A percentile compares a stretch with the other conserved stretches of the same genome.
Conservation (phyloP, 2,329 filamentous ascomycete genomes). For the Bipolaris gigantea region DNA sequence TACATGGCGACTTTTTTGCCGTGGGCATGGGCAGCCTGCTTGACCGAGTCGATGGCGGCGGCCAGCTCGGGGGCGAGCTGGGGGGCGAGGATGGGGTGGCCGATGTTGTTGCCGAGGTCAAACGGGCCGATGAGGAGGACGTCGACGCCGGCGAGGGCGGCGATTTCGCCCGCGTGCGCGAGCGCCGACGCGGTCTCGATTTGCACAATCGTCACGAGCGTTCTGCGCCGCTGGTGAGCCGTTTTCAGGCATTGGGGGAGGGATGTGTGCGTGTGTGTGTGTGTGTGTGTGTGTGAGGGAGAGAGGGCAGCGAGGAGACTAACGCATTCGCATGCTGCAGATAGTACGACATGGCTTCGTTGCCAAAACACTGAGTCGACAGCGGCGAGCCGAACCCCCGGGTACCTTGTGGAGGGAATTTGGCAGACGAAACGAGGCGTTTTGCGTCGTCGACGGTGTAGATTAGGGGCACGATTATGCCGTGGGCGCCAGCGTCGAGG, state of each 20-base stretch:
- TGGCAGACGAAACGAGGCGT: conserved; percentile 55
- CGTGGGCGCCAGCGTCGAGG: conserved; percentile 62
- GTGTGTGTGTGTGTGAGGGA: too few species aligned
- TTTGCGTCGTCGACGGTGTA: conserved; percentile 57
- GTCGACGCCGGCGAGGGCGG: conserved; percentile 56
- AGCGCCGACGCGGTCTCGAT: conserved; percentile 51
- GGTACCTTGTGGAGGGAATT: conserved; percentile 59
- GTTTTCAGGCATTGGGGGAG: too few species aligned
- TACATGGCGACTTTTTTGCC: conserved; percentile 61
- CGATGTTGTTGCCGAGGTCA: conserved; percentile 62
- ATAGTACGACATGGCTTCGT: conserved; percentile 51
- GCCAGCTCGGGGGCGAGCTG: conserved; percentile 55
- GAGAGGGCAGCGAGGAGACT: too few species aligned
- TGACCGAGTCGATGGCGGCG: conserved; percentile 55
- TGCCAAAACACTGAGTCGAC: conserved; percentile 51
- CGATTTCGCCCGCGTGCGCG: conserved; percentile 51
- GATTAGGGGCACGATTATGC: conserved; percentile 58
- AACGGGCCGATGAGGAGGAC: conserved; percentile 59
- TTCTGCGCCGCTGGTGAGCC: too few species aligned
- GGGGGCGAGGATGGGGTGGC: conserved; percentile 52
- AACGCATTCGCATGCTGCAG: conserved; percentile 55
- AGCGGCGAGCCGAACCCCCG: conserved; percentile 61
- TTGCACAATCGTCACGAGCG: conserved; percentile 55
- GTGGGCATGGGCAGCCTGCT: conserved; percentile 54
- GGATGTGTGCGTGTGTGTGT: too few species aligned